phyloP scores from a whole-genome alignment of 257 asterid genomes.

The Jasminum sambac region DNA sequence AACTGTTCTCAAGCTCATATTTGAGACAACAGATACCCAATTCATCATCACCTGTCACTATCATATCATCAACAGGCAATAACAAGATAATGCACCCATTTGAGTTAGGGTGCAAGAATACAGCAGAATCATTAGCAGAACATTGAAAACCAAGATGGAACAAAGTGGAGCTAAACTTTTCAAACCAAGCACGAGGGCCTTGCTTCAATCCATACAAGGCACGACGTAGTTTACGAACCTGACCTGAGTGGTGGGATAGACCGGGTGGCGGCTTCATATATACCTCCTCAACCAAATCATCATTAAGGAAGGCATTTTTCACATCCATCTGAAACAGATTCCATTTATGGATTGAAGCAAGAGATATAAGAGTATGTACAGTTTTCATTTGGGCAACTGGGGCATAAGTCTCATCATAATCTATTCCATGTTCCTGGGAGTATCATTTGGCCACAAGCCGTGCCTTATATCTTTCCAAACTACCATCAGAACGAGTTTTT shows the following conservation, averaged over 20 bases:
- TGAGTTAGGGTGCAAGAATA: neutral
- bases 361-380: too few species aligned
- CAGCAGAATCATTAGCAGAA: neutral
- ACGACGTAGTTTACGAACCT: neutral
- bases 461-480: constrained; percentile 9
- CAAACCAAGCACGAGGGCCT: neutral
- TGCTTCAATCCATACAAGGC: constrained; percentile 10
- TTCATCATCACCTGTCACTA: neutral
- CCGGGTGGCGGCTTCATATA: constrained; percentile 10
- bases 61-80: neutral
- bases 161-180: neutral
- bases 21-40: neutral
- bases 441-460: too few species aligned
- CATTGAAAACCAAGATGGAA: neutral
- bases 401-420: constrained; percentile 1
- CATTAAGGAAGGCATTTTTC: too few species aligned
- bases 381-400: neutral
- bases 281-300: too few species aligned
- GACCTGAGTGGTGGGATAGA: neutral
- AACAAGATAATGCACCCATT: neutral
- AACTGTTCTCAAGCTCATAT: neutral
- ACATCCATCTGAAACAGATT: too few species aligned
- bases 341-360: too few species aligned
- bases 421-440: constrained; percentile 10
- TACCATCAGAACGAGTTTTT: too few species aligned